Base-by-base conservation (phyloP, 2,329 filamentous ascomycete genomes). In the Bipolaris cookei region DNA sequence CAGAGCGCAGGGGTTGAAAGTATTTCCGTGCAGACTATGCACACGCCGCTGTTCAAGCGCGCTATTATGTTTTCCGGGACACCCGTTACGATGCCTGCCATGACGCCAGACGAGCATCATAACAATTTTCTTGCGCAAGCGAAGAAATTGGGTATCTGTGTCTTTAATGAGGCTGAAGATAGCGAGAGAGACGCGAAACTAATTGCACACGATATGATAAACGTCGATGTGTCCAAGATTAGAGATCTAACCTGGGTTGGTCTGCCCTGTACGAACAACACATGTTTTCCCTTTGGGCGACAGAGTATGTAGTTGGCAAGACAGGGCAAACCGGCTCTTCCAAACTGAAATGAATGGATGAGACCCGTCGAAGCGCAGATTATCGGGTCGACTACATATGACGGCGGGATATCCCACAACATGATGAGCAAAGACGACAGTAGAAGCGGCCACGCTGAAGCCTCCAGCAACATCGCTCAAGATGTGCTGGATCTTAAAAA, bases 1-100 rank as follows among this genome's bases (percentile, higher is more conserved):
- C 48, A 56, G 14, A 56, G 54, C 16, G 54, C 54, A 16, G 82
- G 82, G 23, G 79, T 72, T 5, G 75, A 62, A 34, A 63, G 61
- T 11, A 44, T 63, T 11, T 61, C 50, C 4, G 49, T 62, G 4
- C 59, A 59, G 13, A 63, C 52, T 0, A 58, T 58, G 37, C 48
- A 51, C 13, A 54, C 35, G 4, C 57, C 60, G n/a, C 6, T 64
- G 11, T 64, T 66, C 50, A 60, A 59, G 37, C 59, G 61, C 14
- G 63, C 61, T 5, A 54, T 62, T 14, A 58, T 58, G 23, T 57
- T 64, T 13, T 59, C 52, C 7, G 59, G 62, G 3, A 63, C 62
- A 4, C 55, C 59, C 0, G 62, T 66, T 1, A 64, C 62, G 1
- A 66, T 64, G 59, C 62, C 63, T 6, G 46, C 48, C 16, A 54